phyloP scores from a whole-genome alignment of 805 yeast genomes.

The Candida insectorum region DNA sequence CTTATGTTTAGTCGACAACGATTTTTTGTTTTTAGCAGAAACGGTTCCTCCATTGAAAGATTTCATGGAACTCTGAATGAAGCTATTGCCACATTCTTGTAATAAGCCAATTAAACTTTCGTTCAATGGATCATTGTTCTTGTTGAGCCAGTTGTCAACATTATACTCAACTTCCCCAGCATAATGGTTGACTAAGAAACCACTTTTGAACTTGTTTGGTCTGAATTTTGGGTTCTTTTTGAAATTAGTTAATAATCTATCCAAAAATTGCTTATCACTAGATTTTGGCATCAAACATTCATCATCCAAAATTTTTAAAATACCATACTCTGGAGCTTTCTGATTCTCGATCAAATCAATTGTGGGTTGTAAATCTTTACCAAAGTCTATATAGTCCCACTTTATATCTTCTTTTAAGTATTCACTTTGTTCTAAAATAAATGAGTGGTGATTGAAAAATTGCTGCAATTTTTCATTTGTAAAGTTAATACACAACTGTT shows the following conservation, averaged over 20 bases:
- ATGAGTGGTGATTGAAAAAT: conserved; percentile 60
- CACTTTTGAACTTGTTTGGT: conserved; percentile 70
- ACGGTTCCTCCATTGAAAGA: conserved; percentile 9
- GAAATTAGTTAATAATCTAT: conserved; percentile 70
- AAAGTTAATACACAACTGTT: conserved; percentile 58
- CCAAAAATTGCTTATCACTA: conserved; percentile 76
- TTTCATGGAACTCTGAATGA: conserved; percentile 36
- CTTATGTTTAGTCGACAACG: conserved; percentile 86
- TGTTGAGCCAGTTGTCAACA: conserved; percentile 89
- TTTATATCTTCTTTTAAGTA: conserved; percentile 56
- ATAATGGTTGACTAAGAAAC: conserved; percentile 84
- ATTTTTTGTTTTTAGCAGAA: conserved; percentile 37
- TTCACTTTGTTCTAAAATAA: conserved; percentile 59
- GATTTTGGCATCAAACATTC: conserved; percentile 95
- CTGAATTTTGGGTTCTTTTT: conserved; percentile 50
- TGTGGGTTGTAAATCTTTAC: conserved; percentile 90
- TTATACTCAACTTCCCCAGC: conserved; percentile 96
- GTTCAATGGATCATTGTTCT: conserved; percentile 89
- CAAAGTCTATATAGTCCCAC: conserved; percentile 85
- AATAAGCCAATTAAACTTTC: conserved; percentile 67
- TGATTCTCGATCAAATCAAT: conserved; percentile 83
- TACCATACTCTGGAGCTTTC: conserved; percentile 60
- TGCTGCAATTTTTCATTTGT: conserved; percentile 61
- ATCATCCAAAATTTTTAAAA: conserved; percentile 84
- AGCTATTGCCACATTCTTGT: conserved; percentile 50